Percentiles rank a stretch among this genome's conserved stretches.
phyloP scores from a whole-genome alignment of 805 yeast genomes.

The Ogataea pini region DNA sequence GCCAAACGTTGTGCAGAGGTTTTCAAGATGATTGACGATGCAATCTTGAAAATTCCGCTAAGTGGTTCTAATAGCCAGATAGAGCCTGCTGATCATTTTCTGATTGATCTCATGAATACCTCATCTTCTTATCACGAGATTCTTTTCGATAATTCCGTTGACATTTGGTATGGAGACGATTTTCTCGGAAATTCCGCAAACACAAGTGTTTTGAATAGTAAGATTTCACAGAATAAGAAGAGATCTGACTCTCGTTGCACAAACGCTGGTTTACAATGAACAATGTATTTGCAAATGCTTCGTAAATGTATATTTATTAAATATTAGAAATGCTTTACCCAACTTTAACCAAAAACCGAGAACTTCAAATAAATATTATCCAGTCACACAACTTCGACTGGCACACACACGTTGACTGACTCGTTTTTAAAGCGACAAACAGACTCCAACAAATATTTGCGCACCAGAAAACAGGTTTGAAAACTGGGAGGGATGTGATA shows the following conservation, averaged over 20 bases:
- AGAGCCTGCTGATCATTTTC: conserved; percentile 42
- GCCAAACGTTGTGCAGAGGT: conserved; percentile 47
- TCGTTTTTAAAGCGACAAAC: not conserved
- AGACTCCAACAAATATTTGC: not conserved
- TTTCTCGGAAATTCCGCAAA: conserved; percentile 10
- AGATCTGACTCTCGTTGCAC: too few species aligned
- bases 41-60: conserved; percentile 46
- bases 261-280: too few species aligned
- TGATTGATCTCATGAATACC: conserved; percentile 45
- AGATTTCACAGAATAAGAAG: not conserved
- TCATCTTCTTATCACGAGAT: conserved; percentile 46
- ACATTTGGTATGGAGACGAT: conserved; percentile 43
- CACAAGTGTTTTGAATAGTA: not conserved
- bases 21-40: conserved; percentile 44
- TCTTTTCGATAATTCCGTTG: conserved; percentile 47
- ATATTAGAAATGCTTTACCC: too few species aligned
- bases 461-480: not conserved
- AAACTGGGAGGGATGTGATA: not conserved
- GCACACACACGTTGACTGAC: not conserved
- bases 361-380: too few species aligned
- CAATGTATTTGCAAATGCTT: too few species aligned
- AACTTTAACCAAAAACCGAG: too few species aligned
- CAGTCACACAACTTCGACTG: not conserved
- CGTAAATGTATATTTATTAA: too few species aligned
- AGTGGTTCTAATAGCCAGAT: conserved; percentile 37